Evolutionary conservation across 116 monocot genomes (phyloP), one percentile per base, ranked within the genome.

Genomic region (Dioscorea cayenensis): DNA sequence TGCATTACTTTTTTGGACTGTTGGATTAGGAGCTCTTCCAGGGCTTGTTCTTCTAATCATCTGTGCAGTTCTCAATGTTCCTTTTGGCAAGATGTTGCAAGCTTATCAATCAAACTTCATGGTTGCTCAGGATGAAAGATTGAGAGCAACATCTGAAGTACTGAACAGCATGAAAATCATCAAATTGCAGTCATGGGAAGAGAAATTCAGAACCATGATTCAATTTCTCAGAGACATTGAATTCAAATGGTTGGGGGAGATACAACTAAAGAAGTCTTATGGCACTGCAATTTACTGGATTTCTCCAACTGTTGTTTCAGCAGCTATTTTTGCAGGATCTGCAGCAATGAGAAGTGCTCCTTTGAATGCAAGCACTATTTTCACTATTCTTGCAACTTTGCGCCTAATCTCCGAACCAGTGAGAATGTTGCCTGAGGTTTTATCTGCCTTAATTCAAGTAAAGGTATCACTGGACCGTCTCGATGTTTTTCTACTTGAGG

Each of bases 101-200:
- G 72, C 70, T 0, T 88, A 80, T 65, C 94, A 90, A 51, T 61
- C 82, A 5, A 73, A 77, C 76, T 82, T 88, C 78, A 88, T 94
- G 87, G 66, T 74, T 21, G 85, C 88, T 14, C 90, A 94, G 70
- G 91, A 90, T 67, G 87, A 85, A 49, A 70, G 94, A 62, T 76
- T 94, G 28, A 69, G 86, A 28, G 79, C 84, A 1, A 88, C 87
- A 18, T 88, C 90, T 4, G 91, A 88, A 66, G 74, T 70, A 14
- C 50, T 94, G 36, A 87, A 81, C 83, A 89, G 75, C 77, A 83
- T 86, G 83, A 86, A 86, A 73, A 83, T 86, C 65, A 86, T 92
- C 78, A 92, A 92, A 72, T 27, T 92, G 32, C 92, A 92, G 71
- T 86, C 89, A 32, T 92, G 92, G 92, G 92, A 92, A 25, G 86